phyloP scores from a whole-genome alignment of 495 filamentous ascomycete genomes.

The Tuber indicum region DNA sequence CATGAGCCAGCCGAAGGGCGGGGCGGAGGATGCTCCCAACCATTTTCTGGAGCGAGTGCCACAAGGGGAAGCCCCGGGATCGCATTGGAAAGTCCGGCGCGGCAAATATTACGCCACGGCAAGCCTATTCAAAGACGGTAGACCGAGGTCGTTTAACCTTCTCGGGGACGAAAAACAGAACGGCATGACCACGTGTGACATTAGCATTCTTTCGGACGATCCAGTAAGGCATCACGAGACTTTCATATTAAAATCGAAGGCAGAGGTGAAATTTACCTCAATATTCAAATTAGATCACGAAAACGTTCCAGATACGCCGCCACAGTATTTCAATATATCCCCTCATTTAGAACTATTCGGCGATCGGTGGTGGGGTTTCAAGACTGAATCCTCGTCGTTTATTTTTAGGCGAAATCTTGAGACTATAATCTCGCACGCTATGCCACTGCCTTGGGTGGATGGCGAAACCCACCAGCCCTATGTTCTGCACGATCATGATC shows the following conservation, averaged over 20 bases:
- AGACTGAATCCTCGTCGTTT: neutral
- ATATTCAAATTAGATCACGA: neutral
- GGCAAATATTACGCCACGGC: neutral
- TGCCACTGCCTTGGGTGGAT: neutral
- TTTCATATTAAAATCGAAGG: neutral
- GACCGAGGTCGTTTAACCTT: neutral
- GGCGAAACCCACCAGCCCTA: neutral
- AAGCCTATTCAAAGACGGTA: neutral
- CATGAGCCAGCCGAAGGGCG: neutral
- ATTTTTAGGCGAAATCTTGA: slow-evolving; percentile 1
- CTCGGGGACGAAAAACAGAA: neutral
- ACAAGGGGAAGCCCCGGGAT: neutral
- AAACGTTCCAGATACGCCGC: neutral
- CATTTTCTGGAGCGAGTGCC: neutral
- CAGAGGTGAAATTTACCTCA: neutral
- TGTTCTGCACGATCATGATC: neutral
- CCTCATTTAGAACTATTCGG: neutral
- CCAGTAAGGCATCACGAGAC: neutral
- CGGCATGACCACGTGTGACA: neutral
- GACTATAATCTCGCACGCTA: neutral
- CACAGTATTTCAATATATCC: neutral
- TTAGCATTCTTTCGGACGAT: neutral
- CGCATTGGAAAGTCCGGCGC: neutral
- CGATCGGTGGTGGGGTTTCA: neutral
- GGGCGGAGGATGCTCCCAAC: neutral